A percentile compares a stretch with the other conserved stretches of the same genome.
These are phyloP conservation scores for Hermanozyma aechmeae DNA, from an alignment of 805 yeast species.

Conservation along the genomic window DNA sequence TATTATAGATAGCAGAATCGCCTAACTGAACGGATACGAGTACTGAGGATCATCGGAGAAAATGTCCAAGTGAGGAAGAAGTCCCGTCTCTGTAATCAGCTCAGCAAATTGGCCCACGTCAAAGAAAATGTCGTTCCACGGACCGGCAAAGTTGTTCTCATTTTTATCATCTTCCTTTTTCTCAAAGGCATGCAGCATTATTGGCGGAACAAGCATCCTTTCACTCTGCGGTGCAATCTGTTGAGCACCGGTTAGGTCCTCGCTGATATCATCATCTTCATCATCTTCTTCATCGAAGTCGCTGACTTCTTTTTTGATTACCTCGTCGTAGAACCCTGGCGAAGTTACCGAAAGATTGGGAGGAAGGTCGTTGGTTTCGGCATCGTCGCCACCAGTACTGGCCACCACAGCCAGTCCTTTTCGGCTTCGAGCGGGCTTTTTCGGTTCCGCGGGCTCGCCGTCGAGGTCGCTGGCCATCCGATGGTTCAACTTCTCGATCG, in stretches of 20 bases:
- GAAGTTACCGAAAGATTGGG: constrained; percentile 8
- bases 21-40: neutral
- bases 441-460: constrained; percentile 1
- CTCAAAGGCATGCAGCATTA: constrained; percentile 1
- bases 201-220: constrained; percentile 1
- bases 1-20: no score
- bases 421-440: neutral
- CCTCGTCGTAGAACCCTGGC: constrained; percentile 11
- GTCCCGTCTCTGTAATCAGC: no score
- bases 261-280: neutral
- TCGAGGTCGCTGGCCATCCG: constrained; percentile 1
- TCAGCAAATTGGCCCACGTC: constrained; percentile 11
- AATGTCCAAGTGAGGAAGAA: neutral
- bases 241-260: neutral
- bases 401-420: constrained; percentile 4
- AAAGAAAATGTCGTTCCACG: neutral
- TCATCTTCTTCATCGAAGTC: constrained; percentile 3
- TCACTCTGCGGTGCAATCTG: neutral
- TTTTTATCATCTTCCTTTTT: constrained; percentile 1
- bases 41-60: neutral
- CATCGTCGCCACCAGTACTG: constrained; percentile 5
- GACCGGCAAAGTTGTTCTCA: neutral
- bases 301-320: constrained; percentile 4
- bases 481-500: constrained; percentile 3
- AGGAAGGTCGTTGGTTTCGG: constrained; percentile 7